These are phyloP conservation scores for Talaromyces thailandensis DNA, from an alignment of 495 filamentous ascomycete species.

Conservation along the genomic window DNA sequence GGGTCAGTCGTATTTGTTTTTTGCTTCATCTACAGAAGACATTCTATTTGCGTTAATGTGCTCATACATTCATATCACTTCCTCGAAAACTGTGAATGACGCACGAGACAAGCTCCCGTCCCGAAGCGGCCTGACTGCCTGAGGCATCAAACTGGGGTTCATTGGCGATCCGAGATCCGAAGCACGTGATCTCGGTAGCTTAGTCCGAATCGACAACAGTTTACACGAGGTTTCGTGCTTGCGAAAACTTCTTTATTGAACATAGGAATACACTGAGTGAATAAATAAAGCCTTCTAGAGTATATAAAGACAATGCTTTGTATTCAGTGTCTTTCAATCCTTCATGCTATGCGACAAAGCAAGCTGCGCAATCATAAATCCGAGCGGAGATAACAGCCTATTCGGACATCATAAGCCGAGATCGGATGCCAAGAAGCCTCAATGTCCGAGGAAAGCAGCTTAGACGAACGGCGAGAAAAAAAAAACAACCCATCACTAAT, in stretches of 20 bases:
- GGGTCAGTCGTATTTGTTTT: too few relatives aligned
- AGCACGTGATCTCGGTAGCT: background rate
- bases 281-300: too few relatives aligned
- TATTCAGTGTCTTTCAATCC: too few relatives aligned
- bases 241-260: too few relatives aligned
- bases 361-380: background rate
- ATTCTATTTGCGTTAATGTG: too few relatives aligned
- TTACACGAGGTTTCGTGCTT: too few relatives aligned
- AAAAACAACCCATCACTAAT: background rate
- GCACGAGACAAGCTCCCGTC: background rate
- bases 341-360: background rate
- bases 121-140: background rate
- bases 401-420: background rate
- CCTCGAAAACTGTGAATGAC: background rate
- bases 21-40: too few relatives aligned
- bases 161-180: background rate
- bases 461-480: background rate
- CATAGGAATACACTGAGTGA: too few relatives aligned
- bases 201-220: background rate
- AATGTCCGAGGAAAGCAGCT: background rate
- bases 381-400: background rate
- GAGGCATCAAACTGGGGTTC: background rate
- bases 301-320: too few relatives aligned
- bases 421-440: background rate
- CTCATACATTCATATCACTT: too few relatives aligned